These are phyloP conservation scores for Nidularia sp. DNA, from an alignment of 768 basidiomycete species.

Conservation along the genomic window DNA sequence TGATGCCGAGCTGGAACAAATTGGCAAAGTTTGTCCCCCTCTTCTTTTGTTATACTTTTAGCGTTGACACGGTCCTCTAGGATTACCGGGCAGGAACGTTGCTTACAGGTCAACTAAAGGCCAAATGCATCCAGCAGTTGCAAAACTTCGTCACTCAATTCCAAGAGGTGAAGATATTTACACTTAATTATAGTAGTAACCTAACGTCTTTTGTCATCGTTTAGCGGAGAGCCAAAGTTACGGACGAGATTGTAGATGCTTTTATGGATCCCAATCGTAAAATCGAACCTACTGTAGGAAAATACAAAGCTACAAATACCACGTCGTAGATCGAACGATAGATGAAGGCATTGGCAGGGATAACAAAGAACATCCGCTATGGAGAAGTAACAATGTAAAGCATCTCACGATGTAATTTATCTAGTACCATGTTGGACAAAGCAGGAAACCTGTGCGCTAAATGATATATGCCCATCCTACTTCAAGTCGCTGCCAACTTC, in stretches of 20 bases:
- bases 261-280: conserved; percentile 83
- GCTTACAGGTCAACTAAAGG: conserved; percentile 90
- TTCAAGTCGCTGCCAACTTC: conserved; percentile 10
- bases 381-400: neutral
- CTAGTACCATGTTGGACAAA: neutral
- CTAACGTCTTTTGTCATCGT: neutral
- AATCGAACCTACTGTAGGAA: conserved; percentile 59
- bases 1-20: conserved; percentile 75
- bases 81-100: conserved; percentile 88
- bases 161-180: conserved; percentile 51
- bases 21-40: conserved; percentile 61
- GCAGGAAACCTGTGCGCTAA: neutral
- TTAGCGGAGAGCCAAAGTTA: conserved; percentile 76
- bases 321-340: neutral
- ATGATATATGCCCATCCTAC: neutral
- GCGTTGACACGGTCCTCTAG: conserved; percentile 31
- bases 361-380: neutral
- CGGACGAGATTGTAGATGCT: conserved; percentile 65
- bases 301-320: conserved; percentile 16
- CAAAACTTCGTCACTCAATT: conserved; percentile 83
- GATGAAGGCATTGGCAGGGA: too few species aligned
- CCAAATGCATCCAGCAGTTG: conserved; percentile 75
- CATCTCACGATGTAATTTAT: neutral
- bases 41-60: neutral
- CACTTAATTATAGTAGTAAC: conserved; percentile 4